Evolutionary conservation across 768 basidiomycete genomes (phyloP), one percentile per base, ranked within the genome.

Genomic region (Termitomyces sp.): DNA sequence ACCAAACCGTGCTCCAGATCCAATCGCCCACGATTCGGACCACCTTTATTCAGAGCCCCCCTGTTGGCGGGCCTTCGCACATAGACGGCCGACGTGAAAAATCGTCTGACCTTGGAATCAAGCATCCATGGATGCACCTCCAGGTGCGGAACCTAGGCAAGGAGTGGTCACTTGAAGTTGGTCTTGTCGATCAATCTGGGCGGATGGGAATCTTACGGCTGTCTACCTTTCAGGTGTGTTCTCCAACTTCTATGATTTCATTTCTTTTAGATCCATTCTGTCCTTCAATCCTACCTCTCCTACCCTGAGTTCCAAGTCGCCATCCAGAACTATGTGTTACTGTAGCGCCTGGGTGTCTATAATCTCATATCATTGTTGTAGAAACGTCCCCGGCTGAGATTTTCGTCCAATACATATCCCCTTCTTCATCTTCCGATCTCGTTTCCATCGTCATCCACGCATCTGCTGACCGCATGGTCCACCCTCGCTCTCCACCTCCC

Each of bases 191-290:
- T 75, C 80, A 79, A 58, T 71, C 73, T 13, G 84, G 86, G 15
- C 78, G 82, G 60, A 76, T 76, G 63, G 91, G 91, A 3, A 71
- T 83, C 55, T 70, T 91, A 39, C 79, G 91, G 38, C 81, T 86
- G 65, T 90, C 90, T 24, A 92, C 92, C 7, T 93, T 93, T 65
- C 91, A 92, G 88, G 91, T 93, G 65, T 69, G 68, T 68, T 62
- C 65, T 59, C 39, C 45, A 9, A 55, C 63, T 35, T 60, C 39
- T 32, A 11, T 39, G 53, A 22, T 44, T 40, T 54, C 51, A 57
- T 38, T 55, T 48, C 32, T 20, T 38, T 12, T 54, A 2, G 24
- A 15, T 24, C 53, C 39, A 28, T 40, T 18, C 38, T 20, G 12
- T 36, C 35, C 35, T 52, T 52, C 35, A 20, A 35, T 7, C n/a